phyloP scores from a whole-genome alignment of 352 stramenopile species.

The Phytophthora sp. region DNA sequence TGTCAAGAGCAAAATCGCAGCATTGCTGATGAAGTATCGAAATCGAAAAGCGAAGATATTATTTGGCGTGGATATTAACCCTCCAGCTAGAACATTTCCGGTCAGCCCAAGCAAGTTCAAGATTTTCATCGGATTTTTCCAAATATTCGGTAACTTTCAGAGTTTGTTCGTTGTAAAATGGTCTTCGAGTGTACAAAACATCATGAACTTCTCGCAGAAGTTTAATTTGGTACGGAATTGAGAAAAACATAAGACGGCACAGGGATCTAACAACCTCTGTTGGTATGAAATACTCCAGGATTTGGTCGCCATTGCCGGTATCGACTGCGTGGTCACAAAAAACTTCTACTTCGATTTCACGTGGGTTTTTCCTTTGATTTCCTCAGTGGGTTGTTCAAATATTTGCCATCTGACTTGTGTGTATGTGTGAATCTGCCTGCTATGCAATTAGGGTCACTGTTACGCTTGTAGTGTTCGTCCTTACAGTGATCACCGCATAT shows the following conservation, averaged over 20 bases:
- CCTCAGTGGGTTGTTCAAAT: not conserved
- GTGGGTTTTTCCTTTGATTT: constrained; percentile 29
- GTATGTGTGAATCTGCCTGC: not conserved
- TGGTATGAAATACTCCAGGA: too few species aligned
- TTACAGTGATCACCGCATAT: constrained; percentile 61
- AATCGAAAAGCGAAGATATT: constrained; percentile 41
- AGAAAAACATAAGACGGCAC: too few species aligned
- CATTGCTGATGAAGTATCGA: constrained; percentile 13
- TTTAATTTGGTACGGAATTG: constrained; percentile 66
- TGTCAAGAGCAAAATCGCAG: constrained; percentile 36
- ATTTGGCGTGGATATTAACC: constrained; percentile 67
- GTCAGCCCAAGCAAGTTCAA: constrained; percentile 79
- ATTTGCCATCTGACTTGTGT: not conserved
- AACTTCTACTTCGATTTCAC: constrained; percentile 83
- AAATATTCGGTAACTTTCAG: constrained; percentile 83
- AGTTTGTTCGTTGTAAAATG: constrained; percentile 74
- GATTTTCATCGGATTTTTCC: constrained; percentile 84
- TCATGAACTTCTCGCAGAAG: constrained; percentile 73
- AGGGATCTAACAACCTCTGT: too few species aligned
- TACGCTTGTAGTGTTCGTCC: constrained; percentile 44
- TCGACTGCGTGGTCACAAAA: constrained; percentile 77
- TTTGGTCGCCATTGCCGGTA: constrained; percentile 68
- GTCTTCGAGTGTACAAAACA: constrained; percentile 53
- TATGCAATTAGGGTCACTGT: constrained; percentile 78
- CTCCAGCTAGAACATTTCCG: constrained; percentile 45